phyloP scores from a whole-genome alignment of 352 stramenopile genomes.

The Globisporangium cederbergense region DNA sequence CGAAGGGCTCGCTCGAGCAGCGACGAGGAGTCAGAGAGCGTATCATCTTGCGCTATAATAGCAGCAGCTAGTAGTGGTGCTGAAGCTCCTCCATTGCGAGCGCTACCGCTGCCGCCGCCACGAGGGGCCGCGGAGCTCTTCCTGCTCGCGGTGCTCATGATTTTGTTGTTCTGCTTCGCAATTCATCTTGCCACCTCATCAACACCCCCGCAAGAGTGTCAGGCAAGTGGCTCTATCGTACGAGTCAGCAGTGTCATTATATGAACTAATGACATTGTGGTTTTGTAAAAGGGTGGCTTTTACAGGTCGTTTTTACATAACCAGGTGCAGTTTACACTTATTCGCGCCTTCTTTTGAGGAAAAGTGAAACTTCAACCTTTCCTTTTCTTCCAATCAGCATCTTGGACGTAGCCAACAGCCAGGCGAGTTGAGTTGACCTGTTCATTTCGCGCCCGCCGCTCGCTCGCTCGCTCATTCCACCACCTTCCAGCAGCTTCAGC shows the following conservation, averaged over 20 bases:
- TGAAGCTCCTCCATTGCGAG: not conserved
- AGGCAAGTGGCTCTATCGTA: not conserved
- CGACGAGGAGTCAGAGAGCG: constrained; percentile 12
- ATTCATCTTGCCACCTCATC: constrained; percentile 4
- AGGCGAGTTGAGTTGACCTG: not conserved
- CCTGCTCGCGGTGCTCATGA: not conserved
- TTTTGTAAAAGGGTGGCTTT: not conserved
- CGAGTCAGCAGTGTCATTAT: not conserved
- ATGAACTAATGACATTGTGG: constrained; percentile 3
- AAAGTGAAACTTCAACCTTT: constrained; percentile 1
- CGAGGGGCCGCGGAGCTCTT: not conserved
- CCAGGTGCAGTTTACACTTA: not conserved
- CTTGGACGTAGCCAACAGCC: constrained; percentile 3
- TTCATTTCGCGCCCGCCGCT: not conserved
- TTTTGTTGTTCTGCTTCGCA: not conserved
- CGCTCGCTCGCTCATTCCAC: not conserved
- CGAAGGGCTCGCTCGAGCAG: constrained; percentile 42
- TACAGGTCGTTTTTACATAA: not conserved
- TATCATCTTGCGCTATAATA: not conserved
- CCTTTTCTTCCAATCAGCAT: constrained; percentile 9
- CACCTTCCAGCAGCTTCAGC: not conserved
- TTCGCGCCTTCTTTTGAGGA: not conserved
- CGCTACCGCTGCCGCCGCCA: not conserved
- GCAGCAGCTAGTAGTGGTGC: not conserved
- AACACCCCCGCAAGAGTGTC: not conserved